Percentiles rank a stretch among this genome's conserved stretches.
Conservation (phyloP, 768 basidiomycete genomes). For the Lactarius sanguifluus region DNA sequence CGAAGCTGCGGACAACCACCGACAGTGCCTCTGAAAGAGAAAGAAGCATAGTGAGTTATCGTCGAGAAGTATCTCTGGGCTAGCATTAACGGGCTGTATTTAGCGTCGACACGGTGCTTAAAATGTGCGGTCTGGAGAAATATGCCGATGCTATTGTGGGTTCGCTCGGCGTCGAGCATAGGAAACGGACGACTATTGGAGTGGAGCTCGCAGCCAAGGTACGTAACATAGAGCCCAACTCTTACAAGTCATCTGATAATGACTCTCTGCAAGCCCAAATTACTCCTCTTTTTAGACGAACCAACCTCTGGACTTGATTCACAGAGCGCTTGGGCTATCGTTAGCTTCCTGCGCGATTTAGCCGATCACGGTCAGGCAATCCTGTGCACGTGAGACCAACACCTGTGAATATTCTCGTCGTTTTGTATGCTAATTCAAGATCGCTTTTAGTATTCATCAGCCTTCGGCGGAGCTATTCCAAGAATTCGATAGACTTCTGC, state of each 20-base stretch:
- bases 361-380: constrained; percentile 85
- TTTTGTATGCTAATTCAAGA: neutral
- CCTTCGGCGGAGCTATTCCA: constrained; percentile 86
- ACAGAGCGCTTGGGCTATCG: constrained; percentile 82
- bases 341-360: constrained; percentile 70
- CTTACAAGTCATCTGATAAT: neutral
- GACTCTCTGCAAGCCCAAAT: constrained; percentile 52
- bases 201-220: constrained; percentile 83
- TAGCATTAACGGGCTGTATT: neutral
- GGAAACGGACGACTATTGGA: constrained; percentile 82
- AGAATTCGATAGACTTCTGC: constrained; percentile 75
- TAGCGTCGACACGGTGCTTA: constrained; percentile 55
- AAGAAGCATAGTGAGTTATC: constrained; percentile 68
- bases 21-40: constrained; percentile 62
- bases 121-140: constrained; percentile 63
- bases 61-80: neutral
- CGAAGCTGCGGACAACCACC: constrained; percentile 76
- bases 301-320: constrained; percentile 86
- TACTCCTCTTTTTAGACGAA: constrained; percentile 85
- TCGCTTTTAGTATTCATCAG: constrained; percentile 43
- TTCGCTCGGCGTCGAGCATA: constrained; percentile 64
- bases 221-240: neutral
- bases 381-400: constrained; percentile 69
- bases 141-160: constrained; percentile 69
- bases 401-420: neutral